These are phyloP conservation scores for Corynespora cassiicola DNA, from an alignment of 2,329 filamentous ascomycete species.

Conservation along the genomic window DNA sequence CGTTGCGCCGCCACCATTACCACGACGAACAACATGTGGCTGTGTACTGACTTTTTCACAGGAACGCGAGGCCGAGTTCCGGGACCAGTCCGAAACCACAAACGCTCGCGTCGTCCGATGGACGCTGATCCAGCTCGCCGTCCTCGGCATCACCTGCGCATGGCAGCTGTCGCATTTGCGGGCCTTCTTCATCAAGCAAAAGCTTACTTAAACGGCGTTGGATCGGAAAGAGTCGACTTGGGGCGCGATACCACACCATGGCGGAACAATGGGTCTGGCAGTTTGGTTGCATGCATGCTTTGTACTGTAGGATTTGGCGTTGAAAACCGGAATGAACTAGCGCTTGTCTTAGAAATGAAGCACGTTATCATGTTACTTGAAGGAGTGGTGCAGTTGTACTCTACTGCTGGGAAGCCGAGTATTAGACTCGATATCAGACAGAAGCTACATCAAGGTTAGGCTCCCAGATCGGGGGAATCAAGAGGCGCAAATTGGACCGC, in stretches of 20 bases:
- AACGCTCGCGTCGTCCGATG: conserved; percentile 92
- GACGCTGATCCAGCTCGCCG: conserved; percentile 87
- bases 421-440: too few relatives aligned
- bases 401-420: too few relatives aligned
- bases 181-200: conserved; percentile 99
- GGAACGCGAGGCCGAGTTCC: conserved; percentile 97
- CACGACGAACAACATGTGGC: neutral
- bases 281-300: conserved; percentile 12
- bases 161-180: conserved; percentile 97
- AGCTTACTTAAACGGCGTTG: conserved; percentile 75
- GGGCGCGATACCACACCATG: conserved; percentile 12
- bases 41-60: conserved; percentile 47
- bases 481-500: too few relatives aligned
- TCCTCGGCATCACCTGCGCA: conserved; percentile 86
- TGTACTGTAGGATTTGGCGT: conserved; percentile 30
- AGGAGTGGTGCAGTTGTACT: too few relatives aligned
- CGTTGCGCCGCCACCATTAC: conserved; percentile 11
- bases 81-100: conserved; percentile 94
- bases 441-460: too few relatives aligned
- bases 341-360: conserved; percentile 16
- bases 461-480: too few relatives aligned
- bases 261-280: conserved; percentile 15
- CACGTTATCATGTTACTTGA: conserved; percentile 9
- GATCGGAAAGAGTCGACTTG: conserved; percentile 2
- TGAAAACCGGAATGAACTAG: conserved; percentile 20